Conservation (phyloP, 306 rosid species). For the Prunus armeniaca region DNA sequence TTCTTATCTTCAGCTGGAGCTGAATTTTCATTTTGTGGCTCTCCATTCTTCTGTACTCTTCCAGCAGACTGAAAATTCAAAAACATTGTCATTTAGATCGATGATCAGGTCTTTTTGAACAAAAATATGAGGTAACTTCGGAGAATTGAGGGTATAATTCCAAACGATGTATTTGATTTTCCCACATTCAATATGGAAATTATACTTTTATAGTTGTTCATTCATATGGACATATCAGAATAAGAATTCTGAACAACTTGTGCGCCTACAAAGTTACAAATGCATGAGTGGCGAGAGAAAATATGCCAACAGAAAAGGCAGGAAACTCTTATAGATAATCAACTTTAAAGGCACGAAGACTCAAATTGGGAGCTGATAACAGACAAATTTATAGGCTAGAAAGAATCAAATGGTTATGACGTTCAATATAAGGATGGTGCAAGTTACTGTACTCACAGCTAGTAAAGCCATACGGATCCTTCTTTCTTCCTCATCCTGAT, state of each 20-base stretch:
- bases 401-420: conserved; percentile 1
- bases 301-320: neutral
- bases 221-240: neutral
- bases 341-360: neutral
- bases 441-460: conserved; percentile 71
- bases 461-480: conserved; percentile 88
- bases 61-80: conserved; percentile 78
- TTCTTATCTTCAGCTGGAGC: conserved; percentile 42
- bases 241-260: neutral
- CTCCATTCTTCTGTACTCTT: conserved; percentile 56
- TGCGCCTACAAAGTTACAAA: neutral
- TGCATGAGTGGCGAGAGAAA: neutral
- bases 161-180: neutral
- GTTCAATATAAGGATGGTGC: neutral
- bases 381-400: conserved; percentile 12
- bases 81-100: conserved; percentile 11
- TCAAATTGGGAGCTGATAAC: neutral
- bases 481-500: conserved; percentile 98
- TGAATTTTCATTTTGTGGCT: conserved; percentile 35
- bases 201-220: neutral
- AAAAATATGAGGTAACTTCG: conserved; percentile 4
- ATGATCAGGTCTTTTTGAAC: neutral
- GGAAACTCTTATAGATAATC: neutral
- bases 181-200: neutral
- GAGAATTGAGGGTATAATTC: neutral